A percentile compares a stretch with the other conserved stretches of the same genome.
phyloP scores from a whole-genome alignment of 108 stramenopile species.

The Skeletonema menzelii region DNA sequence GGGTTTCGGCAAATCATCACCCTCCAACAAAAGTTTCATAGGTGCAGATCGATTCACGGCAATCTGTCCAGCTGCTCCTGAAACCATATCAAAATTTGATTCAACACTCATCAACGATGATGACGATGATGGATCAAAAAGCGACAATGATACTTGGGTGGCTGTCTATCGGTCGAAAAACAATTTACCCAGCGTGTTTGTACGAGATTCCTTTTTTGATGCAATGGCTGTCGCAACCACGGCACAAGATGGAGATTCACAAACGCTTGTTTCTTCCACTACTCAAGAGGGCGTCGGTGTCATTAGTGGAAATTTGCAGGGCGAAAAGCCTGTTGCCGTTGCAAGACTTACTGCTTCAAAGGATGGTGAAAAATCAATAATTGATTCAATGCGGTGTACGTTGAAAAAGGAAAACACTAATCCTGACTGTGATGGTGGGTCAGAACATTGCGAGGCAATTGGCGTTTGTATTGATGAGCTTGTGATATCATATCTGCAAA shows the following conservation, averaged over 20 bases:
- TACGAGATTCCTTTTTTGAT: slow-evolving; percentile 77
- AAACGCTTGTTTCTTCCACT: slow-evolving; percentile 21
- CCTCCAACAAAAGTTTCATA: slow-evolving; percentile 5
- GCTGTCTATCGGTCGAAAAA: slow-evolving; percentile 80
- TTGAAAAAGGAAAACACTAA: slow-evolving; percentile 80
- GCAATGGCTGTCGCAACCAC: slow-evolving; percentile 72
- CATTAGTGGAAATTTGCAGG: slow-evolving; percentile 4
- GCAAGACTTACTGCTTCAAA: slow-evolving; percentile 58
- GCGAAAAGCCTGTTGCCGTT: slow-evolving; percentile 67
- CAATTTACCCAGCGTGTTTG: slow-evolving; percentile 78
- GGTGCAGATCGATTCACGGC: slow-evolving; percentile 63
- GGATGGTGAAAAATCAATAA: slow-evolving; percentile 42
- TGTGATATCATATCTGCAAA: slow-evolving; percentile 41
- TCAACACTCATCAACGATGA: slow-evolving; percentile 35
- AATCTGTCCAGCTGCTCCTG: slow-evolving; percentile 56
- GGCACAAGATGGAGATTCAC: slow-evolving; percentile 28
- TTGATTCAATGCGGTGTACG: slow-evolving; percentile 76
- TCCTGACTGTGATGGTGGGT: slow-evolving; percentile 76
- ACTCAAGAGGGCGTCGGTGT: not conserved
- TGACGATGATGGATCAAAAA: slow-evolving; percentile 12
- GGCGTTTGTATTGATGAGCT: slow-evolving; percentile 76
- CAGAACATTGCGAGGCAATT: slow-evolving; percentile 79
- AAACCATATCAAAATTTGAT: slow-evolving; percentile 56
- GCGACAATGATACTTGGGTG: slow-evolving; percentile 51
- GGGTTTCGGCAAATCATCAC: slow-evolving; percentile 19